Evolutionary conservation across 176 grass and related monocot species (phyloP).

Genomic region (Bolboschoenus planiculmis): DNA sequence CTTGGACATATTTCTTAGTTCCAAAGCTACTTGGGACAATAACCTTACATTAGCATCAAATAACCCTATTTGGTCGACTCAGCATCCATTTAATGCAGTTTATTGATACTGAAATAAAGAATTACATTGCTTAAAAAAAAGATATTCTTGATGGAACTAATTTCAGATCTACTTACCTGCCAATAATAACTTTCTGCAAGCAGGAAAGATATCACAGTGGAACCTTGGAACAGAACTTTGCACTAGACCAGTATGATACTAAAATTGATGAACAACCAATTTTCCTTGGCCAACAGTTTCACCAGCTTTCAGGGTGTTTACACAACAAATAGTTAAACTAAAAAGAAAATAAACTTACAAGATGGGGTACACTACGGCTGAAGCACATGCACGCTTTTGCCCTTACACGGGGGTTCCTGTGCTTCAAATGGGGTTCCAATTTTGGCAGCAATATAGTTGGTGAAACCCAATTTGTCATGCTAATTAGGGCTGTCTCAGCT

Average conservation of each 20-base stretch:
- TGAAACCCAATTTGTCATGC: conserved; percentile 75
- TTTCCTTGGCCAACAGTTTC: not conserved
- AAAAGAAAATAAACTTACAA: conserved; percentile 54
- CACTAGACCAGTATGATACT: not conserved
- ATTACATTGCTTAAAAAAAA: not conserved
- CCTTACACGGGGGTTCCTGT: conserved; percentile 81
- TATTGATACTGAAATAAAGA: not conserved
- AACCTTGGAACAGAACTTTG: not conserved
- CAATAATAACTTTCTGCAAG: not conserved
- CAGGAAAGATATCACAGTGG: not conserved
- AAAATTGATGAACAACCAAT: not conserved
- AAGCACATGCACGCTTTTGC: conserved; percentile 93
- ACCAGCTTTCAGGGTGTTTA: not conserved
- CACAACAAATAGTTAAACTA: not conserved
- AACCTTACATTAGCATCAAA: not conserved
- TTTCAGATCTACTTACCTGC: not conserved
- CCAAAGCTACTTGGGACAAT: not conserved
- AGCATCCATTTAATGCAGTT: not conserved
- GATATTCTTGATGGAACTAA: not conserved
- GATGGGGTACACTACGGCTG: conserved; percentile 68
- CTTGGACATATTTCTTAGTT: not conserved
- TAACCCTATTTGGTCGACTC: not conserved
- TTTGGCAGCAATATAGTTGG: conserved; percentile 63
- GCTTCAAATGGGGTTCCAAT: conserved; percentile 76
- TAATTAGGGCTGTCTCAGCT: conserved; percentile 68